Conservation (phyloP, 2,329 filamentous ascomycete genomes). For the Aureobasidium sp. region DNA sequence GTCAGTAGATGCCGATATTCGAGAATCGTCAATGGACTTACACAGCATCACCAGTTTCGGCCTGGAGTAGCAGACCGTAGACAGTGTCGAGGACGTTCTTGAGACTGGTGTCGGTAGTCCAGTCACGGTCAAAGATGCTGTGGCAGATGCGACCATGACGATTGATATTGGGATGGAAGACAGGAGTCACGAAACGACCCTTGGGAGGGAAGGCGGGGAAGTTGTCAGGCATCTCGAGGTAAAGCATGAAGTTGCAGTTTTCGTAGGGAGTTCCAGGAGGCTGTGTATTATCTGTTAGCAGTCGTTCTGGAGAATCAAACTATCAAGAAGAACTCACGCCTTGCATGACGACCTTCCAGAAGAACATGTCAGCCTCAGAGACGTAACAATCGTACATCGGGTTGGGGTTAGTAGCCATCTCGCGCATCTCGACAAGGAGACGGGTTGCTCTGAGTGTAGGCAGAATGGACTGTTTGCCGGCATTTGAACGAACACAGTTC, state of each 20-base stretch:
- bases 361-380: constrained; percentile 32
- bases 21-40: background rate
- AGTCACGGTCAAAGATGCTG: constrained; percentile 30
- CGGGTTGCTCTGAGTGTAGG: constrained; percentile 23
- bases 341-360: constrained; percentile 37
- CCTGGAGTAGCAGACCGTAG: constrained; percentile 30
- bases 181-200: constrained; percentile 32
- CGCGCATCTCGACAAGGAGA: constrained; percentile 31
- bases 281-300: too few relatives aligned
- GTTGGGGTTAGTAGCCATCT: constrained; percentile 26
- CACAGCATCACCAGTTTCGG: constrained; percentile 29
- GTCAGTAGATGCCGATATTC: background rate
- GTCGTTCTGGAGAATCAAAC: too few relatives aligned
- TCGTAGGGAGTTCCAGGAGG: constrained; percentile 28
- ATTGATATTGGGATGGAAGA: constrained; percentile 35
- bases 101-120: constrained; percentile 30
- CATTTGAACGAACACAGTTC: constrained; percentile 9
- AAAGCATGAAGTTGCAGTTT: constrained; percentile 30
- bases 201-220: constrained; percentile 32
- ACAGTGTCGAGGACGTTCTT: constrained; percentile 30
- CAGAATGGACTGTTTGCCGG: background rate
- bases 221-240: constrained; percentile 31
- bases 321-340: constrained; percentile 23
- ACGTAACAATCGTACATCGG: constrained; percentile 35
- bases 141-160: constrained; percentile 34